Evolutionary conservation across 805 yeast genomes (phyloP).

Genomic region (Cyberlindnera amylophila): DNA sequence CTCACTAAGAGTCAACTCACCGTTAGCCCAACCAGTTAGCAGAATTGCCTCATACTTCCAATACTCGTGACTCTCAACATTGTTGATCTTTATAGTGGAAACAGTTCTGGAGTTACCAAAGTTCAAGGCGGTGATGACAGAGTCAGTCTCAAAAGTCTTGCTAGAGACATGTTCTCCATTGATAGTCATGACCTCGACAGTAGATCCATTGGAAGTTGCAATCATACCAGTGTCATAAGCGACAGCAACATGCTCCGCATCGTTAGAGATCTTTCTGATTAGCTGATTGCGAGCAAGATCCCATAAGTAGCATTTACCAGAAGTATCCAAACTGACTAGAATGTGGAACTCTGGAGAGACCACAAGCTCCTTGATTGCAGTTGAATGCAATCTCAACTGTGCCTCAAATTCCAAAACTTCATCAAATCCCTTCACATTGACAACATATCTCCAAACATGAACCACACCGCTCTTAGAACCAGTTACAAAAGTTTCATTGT

Average conservation of each 20-base stretch:
- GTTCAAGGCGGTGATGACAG: conserved; percentile 24
- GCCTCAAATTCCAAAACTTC: conserved; percentile 37
- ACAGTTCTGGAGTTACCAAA: conserved; percentile 29
- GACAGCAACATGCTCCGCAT: conserved; percentile 36
- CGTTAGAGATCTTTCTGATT: conserved; percentile 36
- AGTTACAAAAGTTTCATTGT: conserved; percentile 28
- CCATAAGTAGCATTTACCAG: conserved; percentile 61
- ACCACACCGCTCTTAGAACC: conserved; percentile 56
- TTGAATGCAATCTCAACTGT: conserved; percentile 56
- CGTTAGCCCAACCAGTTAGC: conserved; percentile 34
- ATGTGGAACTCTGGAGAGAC: conserved; percentile 51
- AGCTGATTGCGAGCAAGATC: conserved; percentile 51
- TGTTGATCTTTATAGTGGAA: conserved; percentile 23
- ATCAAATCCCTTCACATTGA: conserved; percentile 18
- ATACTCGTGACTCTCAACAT: conserved; percentile 32
- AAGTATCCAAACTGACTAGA: conserved; percentile 49
- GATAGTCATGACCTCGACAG: conserved; percentile 41
- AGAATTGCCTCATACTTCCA: conserved; percentile 37
- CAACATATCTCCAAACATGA: conserved; percentile 46
- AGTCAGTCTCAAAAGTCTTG: conserved; percentile 12
- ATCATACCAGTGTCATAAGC: conserved; percentile 56
- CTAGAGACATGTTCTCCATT: conserved; percentile 46
- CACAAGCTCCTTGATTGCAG: conserved; percentile 42
- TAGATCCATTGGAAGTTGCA: conserved; percentile 30
- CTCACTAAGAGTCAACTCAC: conserved; percentile 30